Conservation (phyloP, 2,329 filamentous ascomycete genomes). For the Aspergillus sp. region DNA sequence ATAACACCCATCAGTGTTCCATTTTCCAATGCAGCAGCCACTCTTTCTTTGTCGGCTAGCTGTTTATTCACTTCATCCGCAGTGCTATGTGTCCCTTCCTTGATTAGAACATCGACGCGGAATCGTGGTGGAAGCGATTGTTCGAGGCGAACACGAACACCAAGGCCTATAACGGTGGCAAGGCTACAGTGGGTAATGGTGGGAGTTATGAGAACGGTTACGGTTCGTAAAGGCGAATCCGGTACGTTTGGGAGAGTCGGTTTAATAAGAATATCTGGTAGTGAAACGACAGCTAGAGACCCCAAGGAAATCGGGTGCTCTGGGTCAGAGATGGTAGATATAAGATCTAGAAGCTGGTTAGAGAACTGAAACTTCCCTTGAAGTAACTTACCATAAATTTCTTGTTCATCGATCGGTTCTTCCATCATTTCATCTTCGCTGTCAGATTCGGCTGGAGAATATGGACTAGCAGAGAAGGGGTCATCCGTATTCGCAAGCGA, state of each 20-base stretch:
- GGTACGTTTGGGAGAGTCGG: slow-evolving; percentile 58
- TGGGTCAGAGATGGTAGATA: slow-evolving; percentile 90
- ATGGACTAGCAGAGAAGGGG: slow-evolving; percentile 40
- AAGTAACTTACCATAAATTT: slow-evolving; percentile 73
- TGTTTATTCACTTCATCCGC: slow-evolving; percentile 97
- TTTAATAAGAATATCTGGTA: slow-evolving; percentile 83
- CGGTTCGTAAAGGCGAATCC: slow-evolving; percentile 61
- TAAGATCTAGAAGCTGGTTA: slow-evolving; percentile 61
- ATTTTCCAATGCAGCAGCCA: slow-evolving; percentile 92
- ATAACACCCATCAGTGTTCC: slow-evolving; percentile 82
- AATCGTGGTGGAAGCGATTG: slow-evolving; percentile 88
- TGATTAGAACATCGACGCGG: slow-evolving; percentile 86
- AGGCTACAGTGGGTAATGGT: slow-evolving; percentile 96
- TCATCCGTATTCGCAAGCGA: slow-evolving; percentile 47
- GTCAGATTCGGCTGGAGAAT: slow-evolving; percentile 31
- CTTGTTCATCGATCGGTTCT: slow-evolving; percentile 92
- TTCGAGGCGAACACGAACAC: slow-evolving; percentile 85
- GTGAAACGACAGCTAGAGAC: slow-evolving; percentile 88
- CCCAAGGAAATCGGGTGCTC: slow-evolving; percentile 94
- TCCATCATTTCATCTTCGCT: slow-evolving; percentile 57
- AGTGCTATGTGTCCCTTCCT: slow-evolving; percentile 91
- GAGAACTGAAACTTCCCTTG: neutral
- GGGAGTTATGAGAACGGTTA: slow-evolving; percentile 86
- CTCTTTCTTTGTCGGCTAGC: slow-evolving; percentile 90
- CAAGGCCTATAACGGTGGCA: slow-evolving; percentile 91